These are phyloP conservation scores for Pseudopithomyces maydicus DNA, from an alignment of 2,329 filamentous ascomycete species.

Conservation along the genomic window DNA sequence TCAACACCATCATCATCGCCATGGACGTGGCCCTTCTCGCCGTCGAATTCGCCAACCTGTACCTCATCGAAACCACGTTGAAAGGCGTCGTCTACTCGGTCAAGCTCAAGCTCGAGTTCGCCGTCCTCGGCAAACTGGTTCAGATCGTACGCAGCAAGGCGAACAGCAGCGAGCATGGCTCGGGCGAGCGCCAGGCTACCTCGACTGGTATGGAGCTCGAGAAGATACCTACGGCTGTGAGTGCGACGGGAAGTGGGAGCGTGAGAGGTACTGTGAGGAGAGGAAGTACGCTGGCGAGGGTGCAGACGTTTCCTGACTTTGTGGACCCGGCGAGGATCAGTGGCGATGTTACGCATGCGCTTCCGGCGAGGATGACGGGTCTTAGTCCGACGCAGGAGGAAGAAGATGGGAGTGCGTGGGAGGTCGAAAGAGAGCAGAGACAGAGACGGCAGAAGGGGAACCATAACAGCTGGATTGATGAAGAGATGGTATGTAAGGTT, in stretches of 20 bases:
- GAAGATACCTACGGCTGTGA: conserved; percentile 17
- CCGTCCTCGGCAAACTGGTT: conserved; percentile 57
- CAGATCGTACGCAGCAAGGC: conserved; percentile 34
- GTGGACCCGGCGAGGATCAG: conserved; percentile 29
- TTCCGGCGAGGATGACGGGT: not conserved
- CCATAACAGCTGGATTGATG: conserved; percentile 36
- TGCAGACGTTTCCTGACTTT: conserved; percentile 31
- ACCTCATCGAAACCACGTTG: conserved; percentile 42
- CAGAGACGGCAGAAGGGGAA: conserved; percentile 21
- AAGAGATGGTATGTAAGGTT: conserved; percentile 31
- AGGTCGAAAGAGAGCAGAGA: conserved; percentile 26
- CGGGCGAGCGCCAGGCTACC: not conserved
- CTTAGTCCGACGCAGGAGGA: conserved; percentile 7
- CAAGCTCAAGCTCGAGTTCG: conserved; percentile 61
- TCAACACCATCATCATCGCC: conserved; percentile 41
- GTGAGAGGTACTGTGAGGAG: not conserved
- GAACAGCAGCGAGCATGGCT: conserved; percentile 17
- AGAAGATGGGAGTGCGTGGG: conserved; percentile 17
- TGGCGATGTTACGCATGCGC: conserved; percentile 30
- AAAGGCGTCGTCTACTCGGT: conserved; percentile 52
- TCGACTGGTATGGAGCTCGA: conserved; percentile 21
- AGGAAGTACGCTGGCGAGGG: not conserved
- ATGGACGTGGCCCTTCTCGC: conserved; percentile 37
- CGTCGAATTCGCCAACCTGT: conserved; percentile 39
- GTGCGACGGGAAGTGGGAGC: not conserved